Evolutionary conservation across 805 yeast genomes (phyloP).

Genomic region (Zygoascus bituminiphila): DNA sequence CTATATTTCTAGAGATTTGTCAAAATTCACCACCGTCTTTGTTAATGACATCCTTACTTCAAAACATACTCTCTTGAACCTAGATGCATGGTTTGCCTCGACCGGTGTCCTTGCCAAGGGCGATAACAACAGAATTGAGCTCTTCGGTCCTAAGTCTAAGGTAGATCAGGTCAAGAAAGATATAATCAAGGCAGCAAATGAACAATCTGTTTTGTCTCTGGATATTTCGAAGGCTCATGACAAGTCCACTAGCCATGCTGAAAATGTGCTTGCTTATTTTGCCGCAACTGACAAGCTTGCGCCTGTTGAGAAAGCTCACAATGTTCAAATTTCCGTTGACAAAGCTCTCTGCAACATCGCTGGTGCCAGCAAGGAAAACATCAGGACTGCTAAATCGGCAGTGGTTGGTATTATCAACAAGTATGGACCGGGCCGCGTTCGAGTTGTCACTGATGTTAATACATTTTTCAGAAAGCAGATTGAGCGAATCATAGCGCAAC

Average conservation of each 20-base stretch:
- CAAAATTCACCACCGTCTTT: conserved; percentile 42
- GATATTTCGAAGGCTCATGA: conserved; percentile 89
- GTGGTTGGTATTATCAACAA: conserved; percentile 67
- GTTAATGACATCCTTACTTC: conserved; percentile 52
- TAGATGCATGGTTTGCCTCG: conserved; percentile 23
- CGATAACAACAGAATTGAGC: conserved; percentile 36
- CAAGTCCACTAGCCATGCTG: conserved; percentile 68
- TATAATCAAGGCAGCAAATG: conserved; percentile 53
- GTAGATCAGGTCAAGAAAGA: conserved; percentile 53
- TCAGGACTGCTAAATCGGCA: conserved; percentile 61
- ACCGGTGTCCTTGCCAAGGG: conserved; percentile 36
- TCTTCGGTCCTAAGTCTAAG: conserved; percentile 50
- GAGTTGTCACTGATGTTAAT: conserved; percentile 55
- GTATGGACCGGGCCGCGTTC: conserved; percentile 58
- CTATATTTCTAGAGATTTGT: conserved; percentile 37
- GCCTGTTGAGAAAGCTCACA: conserved; percentile 34
- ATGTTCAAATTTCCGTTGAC: conserved; percentile 43
- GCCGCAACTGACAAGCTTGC: conserved; percentile 24
- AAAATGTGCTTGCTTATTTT: conserved; percentile 62
- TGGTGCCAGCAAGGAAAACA: conserved; percentile 40
- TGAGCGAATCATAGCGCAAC: conserved; percentile 23
- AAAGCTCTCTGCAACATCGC: conserved; percentile 55
- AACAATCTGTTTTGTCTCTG: conserved; percentile 54
- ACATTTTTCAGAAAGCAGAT: conserved; percentile 46
- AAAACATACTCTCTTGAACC: conserved; percentile 56